Evolutionary conservation across 495 filamentous ascomycete genomes (phyloP), one percentile per base, ranked within the genome.

Genomic region (Penicillium canariense): DNA sequence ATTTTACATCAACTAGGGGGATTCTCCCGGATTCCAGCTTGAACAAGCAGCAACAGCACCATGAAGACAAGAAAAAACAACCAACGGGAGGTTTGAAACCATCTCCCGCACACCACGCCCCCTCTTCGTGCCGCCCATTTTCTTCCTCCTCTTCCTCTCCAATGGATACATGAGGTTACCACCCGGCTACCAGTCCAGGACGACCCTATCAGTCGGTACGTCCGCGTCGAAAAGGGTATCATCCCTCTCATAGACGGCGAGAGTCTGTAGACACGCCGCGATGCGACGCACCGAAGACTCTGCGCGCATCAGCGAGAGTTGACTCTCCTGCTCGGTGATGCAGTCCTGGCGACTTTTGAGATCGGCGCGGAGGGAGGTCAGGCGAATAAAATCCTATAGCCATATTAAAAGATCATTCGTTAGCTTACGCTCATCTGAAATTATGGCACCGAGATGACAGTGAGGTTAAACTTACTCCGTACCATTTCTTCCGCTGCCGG

Each of bases 141-240:
- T n/a, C n/a, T n/a, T n/a, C n/a, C n/a, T n/a, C 38, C 25, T 23
- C 38, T 12, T 38, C 34, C 34, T 18, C 34, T 44, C 5, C 18
- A 22, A 43, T 17, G 70, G 66, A 54, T 72, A 72, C 60, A 48
- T 28, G 22, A 45, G 22, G 20, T 22, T 20, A 23, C 20, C 27
- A 35, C 7, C 43, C 5, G 25, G 18, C 43, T 46, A 46, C 46
- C 46, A 48, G 28, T 65, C 67, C 39, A 17, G 20, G 15, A 45
- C 36, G 18, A 35, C 35, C 22, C 4, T 12, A 17, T 32, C 39
- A 8, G 36, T 8, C 28, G 50, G 50, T 39, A 45, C 26, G 6
- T n/a, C 15, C 2, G 7, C 14, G 17, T 23, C 28, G 18, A 5
- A 10, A 15, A 48, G 46, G 30, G 5, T 26, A 18, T 11, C 31